phyloP scores from a whole-genome alignment of 306 rosid genomes.

The Coriaria nepalensis region DNA sequence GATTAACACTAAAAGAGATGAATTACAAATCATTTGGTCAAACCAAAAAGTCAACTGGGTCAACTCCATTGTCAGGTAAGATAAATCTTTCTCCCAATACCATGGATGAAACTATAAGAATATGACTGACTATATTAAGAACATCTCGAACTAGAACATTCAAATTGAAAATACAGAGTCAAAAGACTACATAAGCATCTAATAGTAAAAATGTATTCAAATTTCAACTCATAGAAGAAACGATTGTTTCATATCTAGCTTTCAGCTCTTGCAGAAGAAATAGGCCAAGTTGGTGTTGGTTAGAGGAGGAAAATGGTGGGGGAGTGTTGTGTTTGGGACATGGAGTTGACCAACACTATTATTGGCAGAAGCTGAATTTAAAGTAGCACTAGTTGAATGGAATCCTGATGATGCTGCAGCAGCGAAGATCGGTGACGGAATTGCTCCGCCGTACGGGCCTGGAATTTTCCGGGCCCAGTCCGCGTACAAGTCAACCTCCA shows the following conservation, averaged over 20 bases:
- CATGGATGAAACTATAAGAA: no score
- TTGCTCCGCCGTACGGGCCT: constrained; percentile 36
- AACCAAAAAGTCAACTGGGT: no score
- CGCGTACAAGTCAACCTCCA: constrained; percentile 37
- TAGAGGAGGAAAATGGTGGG: constrained; percentile 36
- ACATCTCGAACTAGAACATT: no score
- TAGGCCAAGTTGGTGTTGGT: constrained; percentile 27
- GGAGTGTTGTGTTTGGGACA: constrained; percentile 27
- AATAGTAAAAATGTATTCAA: not conserved
- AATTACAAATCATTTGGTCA: no score
- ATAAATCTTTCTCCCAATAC: no score
- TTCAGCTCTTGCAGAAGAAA: constrained; percentile 48
- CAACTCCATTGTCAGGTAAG: no score
- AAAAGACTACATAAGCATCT: no score
- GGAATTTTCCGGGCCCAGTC: constrained; percentile 53
- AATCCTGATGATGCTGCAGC: constrained; percentile 99
- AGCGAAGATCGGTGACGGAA: constrained; percentile 47
- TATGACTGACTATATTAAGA: no score
- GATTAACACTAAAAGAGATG: no score
- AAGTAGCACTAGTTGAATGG: constrained; percentile 39
- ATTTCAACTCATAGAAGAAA: not conserved
- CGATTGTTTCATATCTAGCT: not conserved
- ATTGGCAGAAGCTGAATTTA: constrained; percentile 37
- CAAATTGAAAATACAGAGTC: no score
- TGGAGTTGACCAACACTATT: constrained; percentile 25